Base-by-base conservation (phyloP, 179 eudicot genomes). In the Beta lomatogona region DNA sequence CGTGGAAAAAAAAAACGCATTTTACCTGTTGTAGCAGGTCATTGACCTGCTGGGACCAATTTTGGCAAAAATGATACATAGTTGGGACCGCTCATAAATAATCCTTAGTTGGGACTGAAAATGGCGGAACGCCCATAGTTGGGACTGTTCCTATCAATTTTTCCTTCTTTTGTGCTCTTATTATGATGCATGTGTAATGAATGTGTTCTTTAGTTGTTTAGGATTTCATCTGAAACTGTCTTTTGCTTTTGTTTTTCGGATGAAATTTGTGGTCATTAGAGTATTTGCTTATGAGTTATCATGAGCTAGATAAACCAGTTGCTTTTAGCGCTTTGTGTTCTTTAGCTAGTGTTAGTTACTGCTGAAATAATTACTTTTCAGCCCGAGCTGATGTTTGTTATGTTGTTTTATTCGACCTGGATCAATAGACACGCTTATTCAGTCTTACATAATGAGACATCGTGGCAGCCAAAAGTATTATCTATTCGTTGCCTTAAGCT, bases 401-500 rank as follows among this genome's bases (percentile, higher is more conserved):
- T 44, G 54, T 48, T 67, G 57, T 22, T 75, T 82, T 72, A 36
- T 91, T 82, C 91, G 93, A 98, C 99, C 99, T 83, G 99, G 99
- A 64, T 90, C 98, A 11, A 90, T 94, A 85, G 91, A 86, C 82
- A 84, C 88, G 61, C 86, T 88, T 41, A 84, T 95, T 76, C 97
- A 93, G 79, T 95, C 98, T 75, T 90, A 85, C 87, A 93, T 95
- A 69, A 92, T 87, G 88, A 89, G 97, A 83, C 87, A 90, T 71
- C 91, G 98, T 58, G 79, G 91, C 87, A 86, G 82, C 82, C 99
- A 95, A 64, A 92, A 95, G 21, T 95, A 92, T 86, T 85, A 86
- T 77, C 90, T 93, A 55, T 93, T 86, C 86, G 91, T 93, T 45
- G 88, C 91, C 75, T 79, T 87, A 77, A 88, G 81, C 86, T 84